Percentiles rank a stretch among this genome's conserved stretches.
These are phyloP conservation scores for Neltuma alba DNA, from an alignment of 306 rosid species.

Conservation along the genomic window DNA sequence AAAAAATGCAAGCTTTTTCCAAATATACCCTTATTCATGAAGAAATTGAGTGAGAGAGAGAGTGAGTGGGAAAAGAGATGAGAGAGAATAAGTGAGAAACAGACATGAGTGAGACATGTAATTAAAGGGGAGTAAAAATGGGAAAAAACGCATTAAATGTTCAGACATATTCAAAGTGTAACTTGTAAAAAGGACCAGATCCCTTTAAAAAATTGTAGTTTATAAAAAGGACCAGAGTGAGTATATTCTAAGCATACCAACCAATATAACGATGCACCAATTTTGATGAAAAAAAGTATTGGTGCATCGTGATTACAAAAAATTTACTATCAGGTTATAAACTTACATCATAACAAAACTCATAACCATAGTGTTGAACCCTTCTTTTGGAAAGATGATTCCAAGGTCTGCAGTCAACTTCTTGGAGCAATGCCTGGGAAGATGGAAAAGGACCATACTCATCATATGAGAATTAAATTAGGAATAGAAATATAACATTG, in stretches of 20 bases:
- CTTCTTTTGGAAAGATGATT: slow-evolving; percentile 76
- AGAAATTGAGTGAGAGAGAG: too few relatives aligned
- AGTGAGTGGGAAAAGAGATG: too few relatives aligned
- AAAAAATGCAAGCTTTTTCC: too few relatives aligned
- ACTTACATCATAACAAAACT: slow-evolving; percentile 82
- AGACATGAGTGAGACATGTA: too few relatives aligned
- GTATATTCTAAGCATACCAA: neutral
- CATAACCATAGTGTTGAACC: slow-evolving; percentile 96
- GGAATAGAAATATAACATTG: neutral
- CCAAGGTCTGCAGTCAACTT: slow-evolving; percentile 80
- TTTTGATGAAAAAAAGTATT: neutral
- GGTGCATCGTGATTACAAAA: neutral
- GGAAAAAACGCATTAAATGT: too few relatives aligned
- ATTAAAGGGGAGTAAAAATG: too few relatives aligned
- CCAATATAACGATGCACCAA: neutral
- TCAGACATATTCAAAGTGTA: too few relatives aligned
- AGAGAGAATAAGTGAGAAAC: too few relatives aligned
- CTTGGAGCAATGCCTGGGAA: slow-evolving; percentile 64
- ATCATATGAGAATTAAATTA: neutral
- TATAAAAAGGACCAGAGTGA: too few relatives aligned
- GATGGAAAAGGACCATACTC: slow-evolving; percentile 10
- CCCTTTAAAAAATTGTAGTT: too few relatives aligned
- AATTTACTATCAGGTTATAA: neutral
- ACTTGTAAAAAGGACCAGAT: too few relatives aligned
- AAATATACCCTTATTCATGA: too few relatives aligned